These are phyloP conservation scores for Penicillium chermesinum DNA, from an alignment of 495 filamentous ascomycete species.

Conservation along the genomic window DNA sequence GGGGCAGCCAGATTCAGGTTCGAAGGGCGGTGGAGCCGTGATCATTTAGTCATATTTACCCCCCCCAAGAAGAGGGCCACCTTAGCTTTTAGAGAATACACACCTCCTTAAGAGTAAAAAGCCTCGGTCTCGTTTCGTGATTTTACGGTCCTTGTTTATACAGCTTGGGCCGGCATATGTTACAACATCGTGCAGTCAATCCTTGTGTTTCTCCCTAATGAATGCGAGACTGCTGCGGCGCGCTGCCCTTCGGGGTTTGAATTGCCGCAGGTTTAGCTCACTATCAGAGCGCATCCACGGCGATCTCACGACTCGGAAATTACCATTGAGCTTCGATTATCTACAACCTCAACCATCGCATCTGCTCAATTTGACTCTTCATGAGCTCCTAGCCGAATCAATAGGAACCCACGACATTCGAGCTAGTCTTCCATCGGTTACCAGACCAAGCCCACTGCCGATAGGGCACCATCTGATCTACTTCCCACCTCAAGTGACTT, in stretches of 20 bases:
- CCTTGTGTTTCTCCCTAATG: conserved; percentile 9
- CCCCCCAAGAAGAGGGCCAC: too few species aligned
- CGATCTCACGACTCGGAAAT: conserved; percentile 42
- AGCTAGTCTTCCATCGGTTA: conserved; percentile 31
- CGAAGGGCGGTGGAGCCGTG: too few species aligned
- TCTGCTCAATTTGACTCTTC: conserved; percentile 59
- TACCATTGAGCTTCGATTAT: conserved; percentile 58
- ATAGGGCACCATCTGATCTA: conserved; percentile 62
- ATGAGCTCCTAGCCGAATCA: conserved; percentile 47
- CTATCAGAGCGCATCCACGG: conserved; percentile 25
- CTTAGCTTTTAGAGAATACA: too few species aligned
- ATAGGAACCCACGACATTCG: neutral
- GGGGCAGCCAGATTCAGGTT: too few species aligned
- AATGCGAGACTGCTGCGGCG: conserved; percentile 4
- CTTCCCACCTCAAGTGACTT: conserved; percentile 59
- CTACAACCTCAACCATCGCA: conserved; percentile 59
- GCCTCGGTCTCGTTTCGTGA: too few species aligned
- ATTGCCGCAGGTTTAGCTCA: conserved; percentile 22
- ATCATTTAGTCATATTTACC: too few species aligned
- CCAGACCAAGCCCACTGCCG: conserved; percentile 35
- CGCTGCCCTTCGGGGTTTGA: conserved; percentile 5
- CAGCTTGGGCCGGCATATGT: too few species aligned
- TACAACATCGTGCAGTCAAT: neutral
- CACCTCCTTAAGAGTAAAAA: too few species aligned
- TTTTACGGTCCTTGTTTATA: too few species aligned